Conservation (phyloP, 768 basidiomycete genomes). For the Phylloporus arenicola region DNA sequence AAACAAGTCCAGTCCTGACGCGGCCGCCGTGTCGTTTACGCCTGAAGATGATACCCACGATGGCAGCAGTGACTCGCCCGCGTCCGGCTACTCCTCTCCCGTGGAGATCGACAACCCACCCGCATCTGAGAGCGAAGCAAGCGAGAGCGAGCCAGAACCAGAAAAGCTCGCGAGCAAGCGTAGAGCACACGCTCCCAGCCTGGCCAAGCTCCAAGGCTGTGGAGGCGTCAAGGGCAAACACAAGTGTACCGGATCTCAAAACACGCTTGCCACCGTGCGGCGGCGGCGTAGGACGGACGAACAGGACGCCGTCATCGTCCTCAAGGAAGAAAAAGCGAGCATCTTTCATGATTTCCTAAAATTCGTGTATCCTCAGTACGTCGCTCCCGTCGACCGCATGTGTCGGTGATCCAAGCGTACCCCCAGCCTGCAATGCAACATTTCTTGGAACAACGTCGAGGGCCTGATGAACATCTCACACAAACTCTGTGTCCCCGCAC, state of each 20-base stretch:
- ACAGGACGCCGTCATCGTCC: constrained; percentile 79
- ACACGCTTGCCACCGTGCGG: constrained; percentile 38
- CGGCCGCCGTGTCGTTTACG: constrained; percentile 57
- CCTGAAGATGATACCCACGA: constrained; percentile 46
- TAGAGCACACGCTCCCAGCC: constrained; percentile 43
- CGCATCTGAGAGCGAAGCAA: constrained; percentile 30
- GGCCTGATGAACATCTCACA: constrained; percentile 86
- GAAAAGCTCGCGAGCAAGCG: constrained; percentile 10
- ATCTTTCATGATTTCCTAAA: constrained; percentile 93
- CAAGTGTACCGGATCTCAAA: constrained; percentile 21
- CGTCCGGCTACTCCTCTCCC: constrained; percentile 40
- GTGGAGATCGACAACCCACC: constrained; percentile 35
- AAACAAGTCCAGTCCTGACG: constrained; percentile 36
- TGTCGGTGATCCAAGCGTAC: constrained; percentile 1
- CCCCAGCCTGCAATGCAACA: constrained; percentile 77
- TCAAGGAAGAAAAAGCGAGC: constrained; percentile 85
- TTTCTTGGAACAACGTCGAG: constrained; percentile 94
- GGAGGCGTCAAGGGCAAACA: constrained; percentile 18
- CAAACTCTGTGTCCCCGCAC: constrained; percentile 77
- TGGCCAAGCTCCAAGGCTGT: constrained; percentile 55
- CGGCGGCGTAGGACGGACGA: constrained; percentile 41
- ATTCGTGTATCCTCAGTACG: constrained; percentile 90
- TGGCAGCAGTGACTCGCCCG: constrained; percentile 19
- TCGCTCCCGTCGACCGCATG: constrained; percentile 2
- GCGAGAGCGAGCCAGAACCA: constrained; percentile 34